Conservation (phyloP, 2,329 filamentous ascomycete species). For the Fusarium proliferatum region DNA sequence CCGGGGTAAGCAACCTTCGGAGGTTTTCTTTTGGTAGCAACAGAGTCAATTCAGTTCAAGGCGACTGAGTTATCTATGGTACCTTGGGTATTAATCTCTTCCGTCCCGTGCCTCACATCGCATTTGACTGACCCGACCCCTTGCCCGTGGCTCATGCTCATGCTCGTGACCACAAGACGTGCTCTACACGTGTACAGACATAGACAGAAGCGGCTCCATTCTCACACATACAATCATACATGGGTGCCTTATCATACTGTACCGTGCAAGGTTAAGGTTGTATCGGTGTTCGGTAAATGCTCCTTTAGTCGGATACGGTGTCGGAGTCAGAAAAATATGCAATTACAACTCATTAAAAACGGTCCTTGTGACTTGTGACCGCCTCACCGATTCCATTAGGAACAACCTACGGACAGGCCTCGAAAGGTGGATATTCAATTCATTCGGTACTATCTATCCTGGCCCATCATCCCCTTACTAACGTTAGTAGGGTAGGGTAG, state of each 20-base stretch:
- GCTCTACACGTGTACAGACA: conserved; percentile 24
- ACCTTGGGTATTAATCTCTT: conserved; percentile 6
- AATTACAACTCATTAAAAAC: conserved; percentile 32
- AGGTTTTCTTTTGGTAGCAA: conserved; percentile 30
- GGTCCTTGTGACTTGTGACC: conserved; percentile 25
- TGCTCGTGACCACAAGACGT: conserved; percentile 13
- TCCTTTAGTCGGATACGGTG: conserved; percentile 1
- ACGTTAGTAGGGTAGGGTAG: conserved; percentile 2
- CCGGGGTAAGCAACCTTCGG: conserved; percentile 33
- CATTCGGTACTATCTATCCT: conserved; percentile 20
- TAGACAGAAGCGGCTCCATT: conserved; percentile 14
- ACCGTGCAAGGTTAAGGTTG: background rate
- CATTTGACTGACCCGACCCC: background rate
- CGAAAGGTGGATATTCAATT: conserved; percentile 18
- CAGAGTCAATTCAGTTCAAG: conserved; percentile 2
- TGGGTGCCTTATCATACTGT: conserved; percentile 19
- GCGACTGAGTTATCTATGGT: background rate
- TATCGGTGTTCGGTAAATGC: conserved; percentile 4
- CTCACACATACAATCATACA: conserved; percentile 3
- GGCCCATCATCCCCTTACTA: conserved; percentile 2
- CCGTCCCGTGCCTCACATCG: background rate
- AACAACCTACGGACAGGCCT: conserved; percentile 1
- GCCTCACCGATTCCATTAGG: conserved; percentile 30
- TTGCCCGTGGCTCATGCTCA: conserved; percentile 5
- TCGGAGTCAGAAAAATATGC: conserved; percentile 14